Evolutionary conservation across 495 filamentous ascomycete species (phyloP).

Genomic region (Xylaria longipes): DNA sequence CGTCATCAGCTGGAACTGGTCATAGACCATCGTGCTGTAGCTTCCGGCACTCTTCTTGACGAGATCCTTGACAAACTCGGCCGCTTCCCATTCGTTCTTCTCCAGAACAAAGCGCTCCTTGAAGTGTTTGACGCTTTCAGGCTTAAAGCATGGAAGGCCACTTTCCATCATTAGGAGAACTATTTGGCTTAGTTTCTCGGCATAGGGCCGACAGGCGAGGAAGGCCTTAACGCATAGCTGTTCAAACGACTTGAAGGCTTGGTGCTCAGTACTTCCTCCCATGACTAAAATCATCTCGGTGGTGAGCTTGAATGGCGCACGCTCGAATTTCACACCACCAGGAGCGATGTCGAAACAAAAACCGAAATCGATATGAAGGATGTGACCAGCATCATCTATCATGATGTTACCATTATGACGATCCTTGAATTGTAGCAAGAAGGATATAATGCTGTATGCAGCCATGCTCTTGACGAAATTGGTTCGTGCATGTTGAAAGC

Average conservation of each 20-base stretch:
- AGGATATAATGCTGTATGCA: conserved; percentile 98
- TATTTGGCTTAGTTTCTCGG: conserved; percentile 84
- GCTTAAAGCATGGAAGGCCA: conserved; percentile 97
- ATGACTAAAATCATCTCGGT: conserved; percentile 98
- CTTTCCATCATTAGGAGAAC: conserved; percentile 95
- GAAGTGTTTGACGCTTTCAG: conserved; percentile 91
- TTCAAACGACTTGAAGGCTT: conserved; percentile 94
- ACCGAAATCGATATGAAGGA: conserved; percentile 98
- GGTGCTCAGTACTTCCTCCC: conserved; percentile 83
- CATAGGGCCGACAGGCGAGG: conserved; percentile 85
- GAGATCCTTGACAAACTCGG: conserved; percentile 88
- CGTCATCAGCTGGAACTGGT: conserved; percentile 95
- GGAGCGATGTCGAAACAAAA: conserved; percentile 99
- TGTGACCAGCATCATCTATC: conserved; percentile 95
- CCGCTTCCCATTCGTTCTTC: conserved; percentile 91
- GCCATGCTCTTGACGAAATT: conserved; percentile 99
- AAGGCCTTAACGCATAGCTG: conserved; percentile 95
- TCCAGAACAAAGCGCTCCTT: conserved; percentile 92
- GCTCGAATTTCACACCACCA: conserved; percentile 94
- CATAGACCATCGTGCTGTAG: conserved; percentile 89
- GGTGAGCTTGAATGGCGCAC: conserved; percentile 97
- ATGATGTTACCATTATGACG: conserved; percentile 99
- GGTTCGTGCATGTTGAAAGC: conserved; percentile 92
- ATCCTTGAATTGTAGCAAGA: conserved; percentile 98
- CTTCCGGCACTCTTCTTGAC: conserved; percentile 87